Evolutionary conservation across 1,284 basidiomycete genomes (phyloP), one percentile per base, ranked within the genome.

Genomic region (Marasmius tenuissimus): DNA sequence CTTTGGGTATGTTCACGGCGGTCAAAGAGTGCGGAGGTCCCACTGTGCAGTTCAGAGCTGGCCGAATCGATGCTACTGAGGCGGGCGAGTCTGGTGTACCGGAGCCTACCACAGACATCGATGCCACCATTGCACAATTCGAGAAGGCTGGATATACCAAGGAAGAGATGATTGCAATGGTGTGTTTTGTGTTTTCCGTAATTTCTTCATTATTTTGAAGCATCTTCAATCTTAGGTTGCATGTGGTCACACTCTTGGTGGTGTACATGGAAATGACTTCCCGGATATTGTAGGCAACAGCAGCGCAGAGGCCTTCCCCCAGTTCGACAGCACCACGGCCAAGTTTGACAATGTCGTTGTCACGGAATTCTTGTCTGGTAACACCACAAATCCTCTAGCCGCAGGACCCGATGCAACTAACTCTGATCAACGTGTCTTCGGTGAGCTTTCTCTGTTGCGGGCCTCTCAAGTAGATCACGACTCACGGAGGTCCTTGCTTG

Each of bases 161-260:
- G 14, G 51, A 58, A 18, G 58, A 63, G 3, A 60, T 63, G 62
- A 59, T 63, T 37, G 55, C 39, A 34, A 55, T 60, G 39, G 62
- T 63, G 27, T 16, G 48, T 49, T 12, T 14, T 3, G 11, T 6
- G 11, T 14, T 14, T 27, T 18, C 18, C 6, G 10, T 49, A 14
- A 20, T 20, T 20, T 20, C 27, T 10, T 16, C 10, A 11, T 27
- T 11, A 3, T 11, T 27, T 14, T 27, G 3, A 20, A 18, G 10
- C 10, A 20, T 18, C 18, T 18, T 14, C 48, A 4, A 27, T 27
- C 4, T 2, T 27, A 49, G 48, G 48, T 49, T 27, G 69, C 70
- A 1, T 73, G 72, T 55, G 72, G 72, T 12, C 70, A 72, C 58
- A 70, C 66, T 20, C 59, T 72, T 10, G 70, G 71, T 10, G 66